Evolutionary conservation across 805 yeast genomes (phyloP).

Genomic region (Ogataea corticis): DNA sequence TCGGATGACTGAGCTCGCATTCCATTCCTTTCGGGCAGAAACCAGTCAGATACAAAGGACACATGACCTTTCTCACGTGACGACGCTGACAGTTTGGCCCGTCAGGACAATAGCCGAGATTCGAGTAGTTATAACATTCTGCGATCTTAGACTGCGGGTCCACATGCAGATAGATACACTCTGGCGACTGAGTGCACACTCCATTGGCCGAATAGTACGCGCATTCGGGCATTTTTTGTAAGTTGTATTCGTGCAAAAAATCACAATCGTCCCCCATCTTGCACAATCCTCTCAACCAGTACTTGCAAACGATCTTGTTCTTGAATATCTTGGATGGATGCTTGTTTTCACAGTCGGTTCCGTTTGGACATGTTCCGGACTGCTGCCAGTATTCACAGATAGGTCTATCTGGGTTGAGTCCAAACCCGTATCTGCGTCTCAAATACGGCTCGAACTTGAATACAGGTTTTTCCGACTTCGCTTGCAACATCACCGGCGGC

Average conservation of each 20-base stretch:
- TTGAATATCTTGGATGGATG: slow-evolving; percentile 64
- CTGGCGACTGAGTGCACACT: slow-evolving; percentile 88
- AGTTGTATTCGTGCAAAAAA: slow-evolving; percentile 90
- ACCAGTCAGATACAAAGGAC: slow-evolving; percentile 83
- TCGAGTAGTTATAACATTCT: slow-evolving; percentile 74
- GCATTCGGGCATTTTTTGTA: slow-evolving; percentile 96
- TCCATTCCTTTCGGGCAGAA: slow-evolving; percentile 89
- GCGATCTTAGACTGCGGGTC: slow-evolving; percentile 90
- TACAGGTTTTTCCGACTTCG: slow-evolving; percentile 11
- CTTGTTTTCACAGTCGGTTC: slow-evolving; percentile 81
- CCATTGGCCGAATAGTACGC: slow-evolving; percentile 81
- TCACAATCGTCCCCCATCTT: slow-evolving; percentile 97
- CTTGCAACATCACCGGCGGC: slow-evolving; percentile 8
- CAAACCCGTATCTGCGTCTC: slow-evolving; percentile 75
- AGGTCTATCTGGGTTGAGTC: slow-evolving; percentile 87
- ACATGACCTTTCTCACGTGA: slow-evolving; percentile 73
- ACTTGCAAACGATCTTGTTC: slow-evolving; percentile 91
- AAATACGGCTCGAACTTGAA: slow-evolving; percentile 81
- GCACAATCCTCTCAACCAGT: slow-evolving; percentile 96
- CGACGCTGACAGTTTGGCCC: slow-evolving; percentile 85
- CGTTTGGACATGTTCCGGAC: slow-evolving; percentile 72
- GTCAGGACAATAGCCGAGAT: slow-evolving; percentile 85
- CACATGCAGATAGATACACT: slow-evolving; percentile 88
- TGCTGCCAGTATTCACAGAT: slow-evolving; percentile 72
- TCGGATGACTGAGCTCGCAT: slow-evolving; percentile 83